Evolutionary conservation across 2,329 filamentous ascomycete genomes (phyloP).

Genomic region (Hymenoscyphus infarciens): DNA sequence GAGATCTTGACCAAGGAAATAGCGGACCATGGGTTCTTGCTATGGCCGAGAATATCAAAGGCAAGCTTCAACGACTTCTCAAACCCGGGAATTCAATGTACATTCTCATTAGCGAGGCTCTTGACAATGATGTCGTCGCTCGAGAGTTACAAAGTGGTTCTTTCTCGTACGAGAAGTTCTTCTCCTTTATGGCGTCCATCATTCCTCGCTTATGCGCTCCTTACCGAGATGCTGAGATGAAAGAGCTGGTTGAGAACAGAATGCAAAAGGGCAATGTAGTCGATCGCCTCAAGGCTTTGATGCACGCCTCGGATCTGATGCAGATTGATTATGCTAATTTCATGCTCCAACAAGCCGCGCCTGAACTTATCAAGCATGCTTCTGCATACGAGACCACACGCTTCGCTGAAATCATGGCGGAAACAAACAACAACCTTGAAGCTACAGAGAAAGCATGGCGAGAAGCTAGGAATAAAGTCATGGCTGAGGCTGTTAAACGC

Average conservation of each 20-base stretch:
- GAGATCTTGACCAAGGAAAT: slow-evolving; percentile 59
- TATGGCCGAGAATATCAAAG: slow-evolving; percentile 67
- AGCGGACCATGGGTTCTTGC: slow-evolving; percentile 66
- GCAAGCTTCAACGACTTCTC: slow-evolving; percentile 69
- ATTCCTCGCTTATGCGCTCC: slow-evolving; percentile 78
- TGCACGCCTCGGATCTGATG: slow-evolving; percentile 73
- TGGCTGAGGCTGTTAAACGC: slow-evolving; percentile 62
- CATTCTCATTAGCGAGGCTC: slow-evolving; percentile 67
- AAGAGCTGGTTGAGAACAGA: slow-evolving; percentile 61
- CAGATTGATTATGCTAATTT: slow-evolving; percentile 82
- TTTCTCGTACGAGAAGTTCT: slow-evolving; percentile 80
- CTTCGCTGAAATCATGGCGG: slow-evolving; percentile 64
- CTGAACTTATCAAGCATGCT: slow-evolving; percentile 67
- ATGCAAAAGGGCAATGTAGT: slow-evolving; percentile 62
- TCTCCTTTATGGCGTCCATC: slow-evolving; percentile 69
- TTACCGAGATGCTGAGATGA: slow-evolving; percentile 73
- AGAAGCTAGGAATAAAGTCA: slow-evolving; percentile 58
- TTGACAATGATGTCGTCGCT: slow-evolving; percentile 69
- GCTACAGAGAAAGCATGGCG: slow-evolving; percentile 65
- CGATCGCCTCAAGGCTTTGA: slow-evolving; percentile 70
- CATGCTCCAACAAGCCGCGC: slow-evolving; percentile 67
- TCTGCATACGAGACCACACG: slow-evolving; percentile 69
- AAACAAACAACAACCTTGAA: slow-evolving; percentile 50
- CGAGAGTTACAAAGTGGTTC: slow-evolving; percentile 66
- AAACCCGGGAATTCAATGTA: slow-evolving; percentile 70